Evolutionary conservation across 1,284 basidiomycete genomes (phyloP), one percentile per base, ranked within the genome.

Genomic region (Trichosporon ovoides): DNA sequence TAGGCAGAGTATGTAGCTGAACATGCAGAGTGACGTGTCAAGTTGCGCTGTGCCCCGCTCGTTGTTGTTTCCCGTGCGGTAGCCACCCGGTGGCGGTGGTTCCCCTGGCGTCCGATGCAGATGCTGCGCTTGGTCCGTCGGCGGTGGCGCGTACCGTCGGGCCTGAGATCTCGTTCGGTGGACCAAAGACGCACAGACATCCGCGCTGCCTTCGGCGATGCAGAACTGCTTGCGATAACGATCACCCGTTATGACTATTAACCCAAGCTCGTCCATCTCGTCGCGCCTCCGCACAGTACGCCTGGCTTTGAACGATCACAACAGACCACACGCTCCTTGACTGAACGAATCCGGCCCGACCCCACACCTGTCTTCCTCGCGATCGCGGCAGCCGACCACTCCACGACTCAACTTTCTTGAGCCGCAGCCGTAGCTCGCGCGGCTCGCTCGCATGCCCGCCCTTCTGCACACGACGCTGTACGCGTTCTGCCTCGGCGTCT

Each of bases 401-500:
- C 14, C 34, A 35, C 34, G 34, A 35, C 34, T 14, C 34, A 35
- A 35, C 34, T 14, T 14, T 37, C 35, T 37, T 12, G 12, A 5
- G 35, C 13, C 35, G 5, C 12, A 37, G 13, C 12, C 6, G 35
- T 12, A 13, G 35, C 35, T 37, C 3, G 11, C 35, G 35, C 35
- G 13, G 35, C 12, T 12, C 40, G 14, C 7, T 24, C 40, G 14
- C 22, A 48, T 48, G 43, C 43, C 43, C 43, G 43, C 43, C 14
- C 43, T 48, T 16, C 43, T 48, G 13, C 43, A 48, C 22, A 24
- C 28, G 43, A 48, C 43, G 43, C 24, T 48, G 43, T 48, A 48
- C 24, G 24, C 43, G 24, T 48, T 48, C 43, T 48, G 43, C 22
- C 43, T 48, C 6, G 43, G 43, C 14, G 43, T 48, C 24, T 16